Base-by-base conservation (phyloP, 176 grass and related monocot genomes). In the Coix lacrymajobi region DNA sequence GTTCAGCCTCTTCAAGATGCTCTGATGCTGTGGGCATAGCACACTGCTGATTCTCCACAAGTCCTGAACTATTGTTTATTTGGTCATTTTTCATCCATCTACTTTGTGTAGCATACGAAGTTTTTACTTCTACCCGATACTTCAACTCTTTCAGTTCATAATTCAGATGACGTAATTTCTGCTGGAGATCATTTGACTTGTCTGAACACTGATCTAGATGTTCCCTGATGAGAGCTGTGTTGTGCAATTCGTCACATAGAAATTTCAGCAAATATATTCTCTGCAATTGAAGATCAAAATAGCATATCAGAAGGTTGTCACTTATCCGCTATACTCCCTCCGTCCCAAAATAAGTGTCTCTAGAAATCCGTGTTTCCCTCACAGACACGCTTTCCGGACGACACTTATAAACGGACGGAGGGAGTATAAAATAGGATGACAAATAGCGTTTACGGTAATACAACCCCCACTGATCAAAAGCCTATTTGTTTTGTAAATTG, bases 171-270 rank as follows among this genome's bases (percentile, higher is more conserved):
- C 83, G 87, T 34, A 93, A 90, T 82, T 93, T 98, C 80, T 98
- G 90, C 80, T 95, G 96, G 16, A 98, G 71, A 67, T 98, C 96
- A 86, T 77, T 80, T 43, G 81, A 93, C 65, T 90, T 98, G 34
- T 98, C 96, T 44, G 88, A 80, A 80, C 90, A 95, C 71, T 95
- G 93, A 80, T 98, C 96, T 38, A 98, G 74, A 76, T 98, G 91
- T 73, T 98, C 96, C 81, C 83, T 93, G 51, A 98, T 82, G 75
- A 98, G 87, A 85, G 87, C 84, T 78, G 96, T 93, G 82, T 93
- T 95, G 73, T 95, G 79, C 81, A 95, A 85, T 87, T 98, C 96
- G 5, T 98, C 92, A n/a, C 96, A 98, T 31, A 98, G 79, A 81
- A 95, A 95, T 66, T 98, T 98, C 76, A 98, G 79, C 62, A 95